A percentile compares a stretch with the other conserved stretches of the same genome.
These are phyloP conservation scores for Colletotrichum echinochloae DNA, from an alignment of 2,329 filamentous ascomycete species.

Conservation along the genomic window DNA sequence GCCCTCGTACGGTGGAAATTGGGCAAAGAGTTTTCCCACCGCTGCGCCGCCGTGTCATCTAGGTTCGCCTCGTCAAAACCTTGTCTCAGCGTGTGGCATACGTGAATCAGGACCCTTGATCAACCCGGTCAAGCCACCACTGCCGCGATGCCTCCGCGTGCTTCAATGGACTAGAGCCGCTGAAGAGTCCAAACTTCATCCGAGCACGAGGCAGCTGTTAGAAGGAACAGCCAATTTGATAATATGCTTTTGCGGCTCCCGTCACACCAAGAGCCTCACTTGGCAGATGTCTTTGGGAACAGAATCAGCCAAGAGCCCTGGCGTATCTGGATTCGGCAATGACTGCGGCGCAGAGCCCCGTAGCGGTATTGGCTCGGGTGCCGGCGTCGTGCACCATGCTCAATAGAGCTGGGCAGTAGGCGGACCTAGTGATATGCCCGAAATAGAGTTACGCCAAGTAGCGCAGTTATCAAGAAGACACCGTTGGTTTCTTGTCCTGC, in stretches of 20 bases:
- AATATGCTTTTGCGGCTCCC: background rate
- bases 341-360: background rate
- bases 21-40: slow-evolving; percentile 7
- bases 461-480: background rate
- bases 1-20: background rate
- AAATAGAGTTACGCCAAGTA: background rate
- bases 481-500: background rate
- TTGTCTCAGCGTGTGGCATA: slow-evolving; percentile 15
- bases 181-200: slow-evolving; percentile 35
- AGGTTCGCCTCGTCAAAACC: slow-evolving; percentile 28
- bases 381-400: background rate
- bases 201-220: slow-evolving; percentile 17
- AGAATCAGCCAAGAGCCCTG: background rate
- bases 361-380: background rate
- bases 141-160: slow-evolving; percentile 3
- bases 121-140: slow-evolving; percentile 9
- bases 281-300: background rate
- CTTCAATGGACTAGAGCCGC: slow-evolving; percentile 6
- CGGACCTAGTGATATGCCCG: background rate
- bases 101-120: slow-evolving; percentile 33
- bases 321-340: background rate
- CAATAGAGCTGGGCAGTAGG: background rate
- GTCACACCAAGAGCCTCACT: background rate
- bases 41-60: slow-evolving; percentile 17
- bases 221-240: background rate